These are phyloP conservation scores for Chaetomium sp. DNA, from an alignment of 2,329 filamentous ascomycete genomes.

Conservation along the genomic window DNA sequence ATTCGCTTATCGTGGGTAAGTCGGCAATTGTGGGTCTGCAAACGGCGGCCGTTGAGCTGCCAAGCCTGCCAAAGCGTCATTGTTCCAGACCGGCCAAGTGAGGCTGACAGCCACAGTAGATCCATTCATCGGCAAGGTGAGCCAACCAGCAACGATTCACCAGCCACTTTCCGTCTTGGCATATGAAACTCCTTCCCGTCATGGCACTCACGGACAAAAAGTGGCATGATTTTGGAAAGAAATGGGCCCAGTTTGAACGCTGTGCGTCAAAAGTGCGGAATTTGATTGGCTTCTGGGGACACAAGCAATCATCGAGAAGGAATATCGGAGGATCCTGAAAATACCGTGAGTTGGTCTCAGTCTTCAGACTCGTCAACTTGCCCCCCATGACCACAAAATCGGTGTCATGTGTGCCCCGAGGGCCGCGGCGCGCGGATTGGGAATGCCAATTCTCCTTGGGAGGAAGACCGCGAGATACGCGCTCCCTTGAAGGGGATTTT, in stretches of 20 bases:
- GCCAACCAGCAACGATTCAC: not conserved
- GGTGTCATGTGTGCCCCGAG: no score
- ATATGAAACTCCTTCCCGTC: constrained; percentile 12
- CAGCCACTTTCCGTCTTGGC: constrained; percentile 25
- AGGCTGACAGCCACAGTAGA: constrained; percentile 21
- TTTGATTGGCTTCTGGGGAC: constrained; percentile 19
- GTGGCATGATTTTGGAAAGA: constrained; percentile 25
- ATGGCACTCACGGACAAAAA: constrained; percentile 22
- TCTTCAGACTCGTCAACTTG: no score
- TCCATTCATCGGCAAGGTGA: not conserved
- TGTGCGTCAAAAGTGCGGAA: constrained; percentile 21
- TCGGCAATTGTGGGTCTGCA: not conserved
- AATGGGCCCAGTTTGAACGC: constrained; percentile 23
- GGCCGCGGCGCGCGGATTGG: no score
- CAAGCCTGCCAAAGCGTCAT: constrained; percentile 5
- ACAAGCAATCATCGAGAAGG: constrained; percentile 5
- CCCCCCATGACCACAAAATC: no score
- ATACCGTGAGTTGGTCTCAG: not conserved
- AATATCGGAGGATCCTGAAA: constrained; percentile 22
- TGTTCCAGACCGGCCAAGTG: not conserved
- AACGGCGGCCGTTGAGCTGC: not conserved
- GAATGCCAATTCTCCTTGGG: no score
- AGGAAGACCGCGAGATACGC: no score
- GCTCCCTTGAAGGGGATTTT: no score
- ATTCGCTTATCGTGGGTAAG: not conserved